These are phyloP conservation scores for Chaetomium cochliodes DNA, from an alignment of 495 filamentous ascomycete genomes.

Conservation along the genomic window DNA sequence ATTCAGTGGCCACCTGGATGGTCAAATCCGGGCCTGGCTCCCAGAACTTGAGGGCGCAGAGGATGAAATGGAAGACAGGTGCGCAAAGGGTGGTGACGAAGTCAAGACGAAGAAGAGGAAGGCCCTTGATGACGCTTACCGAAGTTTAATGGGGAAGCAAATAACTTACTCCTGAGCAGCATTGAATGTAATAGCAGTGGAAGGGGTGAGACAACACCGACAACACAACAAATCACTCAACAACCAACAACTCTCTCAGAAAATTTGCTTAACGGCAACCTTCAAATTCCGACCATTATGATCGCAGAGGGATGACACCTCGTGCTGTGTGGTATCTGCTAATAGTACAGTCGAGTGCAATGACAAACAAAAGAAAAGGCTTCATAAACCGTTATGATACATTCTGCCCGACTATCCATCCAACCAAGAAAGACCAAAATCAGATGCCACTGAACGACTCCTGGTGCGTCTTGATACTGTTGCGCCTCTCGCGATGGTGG, in stretches of 20 bases:
- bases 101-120: constrained; percentile 56
- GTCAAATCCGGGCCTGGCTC: constrained; percentile 58
- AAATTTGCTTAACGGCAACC: not conserved
- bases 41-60: constrained; percentile 52
- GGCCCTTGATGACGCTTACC: constrained; percentile 58
- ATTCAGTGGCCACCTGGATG: constrained; percentile 59
- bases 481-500: constrained; percentile 40
- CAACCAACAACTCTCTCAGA: too few species aligned
- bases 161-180: constrained; percentile 49
- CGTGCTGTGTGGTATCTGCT: constrained; percentile 16
- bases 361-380: not conserved
- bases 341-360: constrained; percentile 13
- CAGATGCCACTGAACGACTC: constrained; percentile 43
- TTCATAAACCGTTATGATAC: constrained; percentile 18
- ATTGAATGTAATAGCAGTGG: not conserved
- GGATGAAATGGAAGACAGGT: constrained; percentile 43
- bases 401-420: constrained; percentile 1
- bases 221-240: not conserved
- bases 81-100: constrained; percentile 33
- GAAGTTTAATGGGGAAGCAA: constrained; percentile 51
- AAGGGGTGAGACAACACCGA: not conserved
- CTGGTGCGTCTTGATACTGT: constrained; percentile 42
- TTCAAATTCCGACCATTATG: constrained; percentile 1
- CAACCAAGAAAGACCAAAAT: constrained; percentile 2
- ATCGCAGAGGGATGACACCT: not conserved